Percentiles rank a stretch among this genome's conserved stretches.
Conservation (phyloP, 2,329 filamentous ascomycete genomes). For the Arthrobotrys iridis region DNA sequence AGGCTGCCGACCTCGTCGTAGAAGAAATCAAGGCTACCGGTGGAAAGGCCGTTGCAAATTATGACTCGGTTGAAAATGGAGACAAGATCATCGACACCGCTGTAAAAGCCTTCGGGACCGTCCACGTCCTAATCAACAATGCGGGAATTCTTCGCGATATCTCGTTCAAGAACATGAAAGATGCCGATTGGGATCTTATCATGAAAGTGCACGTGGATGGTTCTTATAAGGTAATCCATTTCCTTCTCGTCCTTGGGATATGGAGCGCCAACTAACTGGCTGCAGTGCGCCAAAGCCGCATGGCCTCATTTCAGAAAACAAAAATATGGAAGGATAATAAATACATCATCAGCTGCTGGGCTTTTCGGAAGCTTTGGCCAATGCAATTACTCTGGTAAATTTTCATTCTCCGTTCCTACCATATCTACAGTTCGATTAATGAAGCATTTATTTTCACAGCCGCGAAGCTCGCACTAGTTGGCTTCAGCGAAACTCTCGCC, state of each 20-base stretch:
- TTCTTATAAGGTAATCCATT: conserved; percentile 76
- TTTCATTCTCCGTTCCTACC: neutral
- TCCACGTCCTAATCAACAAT: conserved; percentile 97
- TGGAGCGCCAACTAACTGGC: conserved; percentile 53
- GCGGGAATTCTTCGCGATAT: conserved; percentile 94
- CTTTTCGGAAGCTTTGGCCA: conserved; percentile 96
- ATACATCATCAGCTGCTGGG: conserved; percentile 94
- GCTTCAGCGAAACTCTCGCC: conserved; percentile 96
- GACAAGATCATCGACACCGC: conserved; percentile 93
- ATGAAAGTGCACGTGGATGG: conserved; percentile 92
- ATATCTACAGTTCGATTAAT: neutral
- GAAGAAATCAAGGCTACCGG: conserved; percentile 85
- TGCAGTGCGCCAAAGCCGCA: conserved; percentile 81
- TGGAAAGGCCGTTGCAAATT: conserved; percentile 97
- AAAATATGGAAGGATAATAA: conserved; percentile 96
- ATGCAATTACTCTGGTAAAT: conserved; percentile 84
- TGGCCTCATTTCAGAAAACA: conserved; percentile 99
- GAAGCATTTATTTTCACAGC: conserved; percentile 64
- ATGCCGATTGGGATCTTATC: conserved; percentile 95
- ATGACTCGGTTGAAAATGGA: conserved; percentile 91
- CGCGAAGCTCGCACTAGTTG: conserved; percentile 92
- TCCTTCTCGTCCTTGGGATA: neutral
- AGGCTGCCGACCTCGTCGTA: conserved; percentile 85
- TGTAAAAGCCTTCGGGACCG: conserved; percentile 80
- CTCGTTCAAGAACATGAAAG: conserved; percentile 99